Evolutionary conservation across 2,329 filamentous ascomycete species (phyloP).

Genomic region (Cladophialophora yegresii): DNA sequence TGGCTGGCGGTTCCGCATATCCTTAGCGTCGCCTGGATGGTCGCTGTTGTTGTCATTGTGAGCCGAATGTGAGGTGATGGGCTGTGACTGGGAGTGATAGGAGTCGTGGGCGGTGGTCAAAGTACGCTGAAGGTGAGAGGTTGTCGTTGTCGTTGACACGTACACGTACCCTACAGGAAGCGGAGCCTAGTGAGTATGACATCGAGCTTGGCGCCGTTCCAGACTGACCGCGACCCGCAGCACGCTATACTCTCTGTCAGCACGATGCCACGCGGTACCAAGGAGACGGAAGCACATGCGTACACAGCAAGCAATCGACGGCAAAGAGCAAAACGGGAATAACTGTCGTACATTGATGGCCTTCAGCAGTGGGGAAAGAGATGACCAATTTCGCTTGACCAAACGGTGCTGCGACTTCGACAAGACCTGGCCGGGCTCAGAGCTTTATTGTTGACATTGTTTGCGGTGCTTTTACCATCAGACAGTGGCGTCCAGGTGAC

Average conservation of each 20-base stretch:
- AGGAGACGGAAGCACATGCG: background rate
- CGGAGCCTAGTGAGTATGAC: constrained; percentile 7
- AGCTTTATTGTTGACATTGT: background rate
- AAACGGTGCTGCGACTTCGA: background rate
- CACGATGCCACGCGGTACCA: background rate
- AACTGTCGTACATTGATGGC: background rate
- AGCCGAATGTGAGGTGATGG: constrained; percentile 3
- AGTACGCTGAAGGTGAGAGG: background rate
- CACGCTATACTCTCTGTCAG: constrained; percentile 10
- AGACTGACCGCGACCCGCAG: constrained; percentile 6
- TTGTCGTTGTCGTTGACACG: background rate
- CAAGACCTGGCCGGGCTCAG: background rate
- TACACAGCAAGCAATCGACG: background rate
- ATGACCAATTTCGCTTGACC: background rate
- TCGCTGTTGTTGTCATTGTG: constrained; percentile 2
- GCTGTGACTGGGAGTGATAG: background rate
- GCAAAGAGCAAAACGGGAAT: background rate
- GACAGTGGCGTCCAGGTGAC: background rate
- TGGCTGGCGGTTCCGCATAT: constrained; percentile 30
- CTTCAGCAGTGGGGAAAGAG: background rate
- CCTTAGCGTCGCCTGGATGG: constrained; percentile 16
- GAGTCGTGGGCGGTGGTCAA: background rate
- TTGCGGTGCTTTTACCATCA: background rate
- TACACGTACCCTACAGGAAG: background rate
- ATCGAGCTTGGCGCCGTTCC: constrained; percentile 8